Percentiles rank a stretch among this genome's conserved stretches.
Conservation (phyloP, 768 basidiomycete genomes). For the Leccinellum luteum region DNA sequence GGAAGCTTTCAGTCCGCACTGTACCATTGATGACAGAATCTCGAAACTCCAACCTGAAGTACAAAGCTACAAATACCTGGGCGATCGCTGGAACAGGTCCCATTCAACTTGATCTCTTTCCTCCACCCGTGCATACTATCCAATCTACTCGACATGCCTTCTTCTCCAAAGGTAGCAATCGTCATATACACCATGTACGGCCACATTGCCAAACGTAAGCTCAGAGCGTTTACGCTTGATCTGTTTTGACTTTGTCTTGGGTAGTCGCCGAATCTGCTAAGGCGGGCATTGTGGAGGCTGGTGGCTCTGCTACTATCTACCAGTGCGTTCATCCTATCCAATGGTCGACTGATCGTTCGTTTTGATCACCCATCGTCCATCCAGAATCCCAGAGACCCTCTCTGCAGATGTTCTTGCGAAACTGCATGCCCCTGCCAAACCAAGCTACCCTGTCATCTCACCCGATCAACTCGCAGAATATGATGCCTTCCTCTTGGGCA, state of each 20-base stretch:
- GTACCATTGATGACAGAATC: not conserved
- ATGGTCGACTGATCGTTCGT: not conserved
- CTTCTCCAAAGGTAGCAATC: constrained; percentile 59
- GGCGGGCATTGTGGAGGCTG: constrained; percentile 45
- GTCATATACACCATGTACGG: constrained; percentile 74
- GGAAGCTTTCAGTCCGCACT: not conserved
- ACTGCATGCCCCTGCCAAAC: constrained; percentile 71
- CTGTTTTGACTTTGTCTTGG: constrained; percentile 1
- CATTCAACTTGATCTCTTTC: not conserved
- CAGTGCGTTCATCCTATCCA: constrained; percentile 43
- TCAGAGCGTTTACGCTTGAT: not conserved
- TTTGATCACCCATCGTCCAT: not conserved
- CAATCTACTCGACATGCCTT: constrained; percentile 27
- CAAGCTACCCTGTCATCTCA: constrained; percentile 43
- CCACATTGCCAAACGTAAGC: constrained; percentile 66
- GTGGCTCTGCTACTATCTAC: constrained; percentile 51
- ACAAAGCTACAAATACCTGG: constrained; percentile 14
- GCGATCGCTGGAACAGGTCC: not conserved
- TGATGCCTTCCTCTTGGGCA: constrained; percentile 44
- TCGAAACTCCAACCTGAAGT: not conserved
- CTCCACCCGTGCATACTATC: not conserved
- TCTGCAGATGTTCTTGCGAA: constrained; percentile 58
- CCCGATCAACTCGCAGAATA: constrained; percentile 17
- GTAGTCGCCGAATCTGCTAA: constrained; percentile 62
- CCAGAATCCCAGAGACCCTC: constrained; percentile 78